Conservation (phyloP, 306 rosid genomes). For the Quercus cerris region DNA sequence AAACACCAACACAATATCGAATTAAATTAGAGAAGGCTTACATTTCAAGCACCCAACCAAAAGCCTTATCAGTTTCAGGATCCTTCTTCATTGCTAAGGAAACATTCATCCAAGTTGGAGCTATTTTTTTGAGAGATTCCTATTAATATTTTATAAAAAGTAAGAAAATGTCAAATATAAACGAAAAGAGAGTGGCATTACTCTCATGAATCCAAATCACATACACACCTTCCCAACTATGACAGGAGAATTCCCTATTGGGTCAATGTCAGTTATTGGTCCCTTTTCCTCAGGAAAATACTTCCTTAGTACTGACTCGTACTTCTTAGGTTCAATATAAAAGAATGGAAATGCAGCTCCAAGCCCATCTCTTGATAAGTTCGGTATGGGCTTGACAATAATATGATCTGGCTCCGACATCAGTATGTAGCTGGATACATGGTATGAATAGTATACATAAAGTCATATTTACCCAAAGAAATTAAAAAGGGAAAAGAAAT, state of each 20-base stretch:
- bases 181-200: slow-evolving; percentile 3
- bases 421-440: slow-evolving; percentile 71
- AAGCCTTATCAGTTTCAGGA: slow-evolving; percentile 96
- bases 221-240: slow-evolving; percentile 80
- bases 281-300: slow-evolving; percentile 78
- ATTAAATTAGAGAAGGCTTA: slow-evolving; percentile 31
- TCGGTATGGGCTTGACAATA: slow-evolving; percentile 93
- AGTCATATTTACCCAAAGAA: neutral
- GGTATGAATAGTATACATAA: neutral
- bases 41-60: slow-evolving; percentile 99
- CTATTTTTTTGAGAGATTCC: slow-evolving; percentile 94
- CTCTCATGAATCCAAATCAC: slow-evolving; percentile 8
- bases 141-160: slow-evolving; percentile 31
- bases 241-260: slow-evolving; percentile 97
- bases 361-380: slow-evolving; percentile 73
- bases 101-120: slow-evolving; percentile 99
- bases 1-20: slow-evolving; percentile 3
- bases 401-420: slow-evolving; percentile 97
- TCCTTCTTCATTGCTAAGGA: slow-evolving; percentile 98
- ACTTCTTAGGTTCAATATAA: slow-evolving; percentile 89
- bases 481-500: neutral
- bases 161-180: slow-evolving; percentile 10
- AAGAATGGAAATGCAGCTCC: slow-evolving; percentile 99
- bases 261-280: slow-evolving; percentile 78
- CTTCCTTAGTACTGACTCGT: slow-evolving; percentile 69